Evolutionary conservation across 1,284 basidiomycete genomes (phyloP), one percentile per base, ranked within the genome.

Genomic region (Phlebopus sp.): DNA sequence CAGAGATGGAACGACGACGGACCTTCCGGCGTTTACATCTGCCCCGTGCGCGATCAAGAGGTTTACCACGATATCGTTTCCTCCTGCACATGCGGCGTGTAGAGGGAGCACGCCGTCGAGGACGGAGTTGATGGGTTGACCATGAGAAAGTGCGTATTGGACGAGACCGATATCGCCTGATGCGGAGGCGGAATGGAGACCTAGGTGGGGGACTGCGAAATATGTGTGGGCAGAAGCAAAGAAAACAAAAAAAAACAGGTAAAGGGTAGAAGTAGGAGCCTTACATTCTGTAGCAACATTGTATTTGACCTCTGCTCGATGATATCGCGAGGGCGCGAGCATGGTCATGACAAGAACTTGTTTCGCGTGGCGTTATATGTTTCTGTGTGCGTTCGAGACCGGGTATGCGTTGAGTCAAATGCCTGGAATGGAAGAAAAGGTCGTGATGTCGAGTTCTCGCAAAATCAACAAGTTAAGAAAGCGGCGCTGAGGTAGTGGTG

Each of bases 41-140:
- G 94, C 94, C 15, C 93, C 94, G 50, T 83, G 74, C 54, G 95
- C 90, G 59, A 97, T 88, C 48, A 97, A 73, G 59, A 93, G 77
- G 61, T 81, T 81, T 23, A 96, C 91, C 42, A 96, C 88, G 44
- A 84, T 78, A 51, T 88, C 86, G 61, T 82, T 88, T 1, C 94
- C 94, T 21, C 90, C 90, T 0, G 90, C 88, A 57, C 84, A 88
- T 1, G 93, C 93, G 4, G 91, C 92, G 64, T 97, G 93, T 13
- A 97, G 76, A 1, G 93, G 93, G 23, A 95, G 81, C 4, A 97
- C 87, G 42, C 93, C 93, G 62, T 94, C 91, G 46, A 95, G 77
- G 25, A 95, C 89, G 5, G 91, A 90, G 68, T 97, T 96, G 63
- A 94, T 83, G 6, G 93, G 93, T 63, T 97, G 93, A 5, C 93